A percentile compares a stretch with the other conserved stretches of the same genome.
phyloP scores from a whole-genome alignment of 2,329 filamentous ascomycete species.

The Paramyrothecium roridum region DNA sequence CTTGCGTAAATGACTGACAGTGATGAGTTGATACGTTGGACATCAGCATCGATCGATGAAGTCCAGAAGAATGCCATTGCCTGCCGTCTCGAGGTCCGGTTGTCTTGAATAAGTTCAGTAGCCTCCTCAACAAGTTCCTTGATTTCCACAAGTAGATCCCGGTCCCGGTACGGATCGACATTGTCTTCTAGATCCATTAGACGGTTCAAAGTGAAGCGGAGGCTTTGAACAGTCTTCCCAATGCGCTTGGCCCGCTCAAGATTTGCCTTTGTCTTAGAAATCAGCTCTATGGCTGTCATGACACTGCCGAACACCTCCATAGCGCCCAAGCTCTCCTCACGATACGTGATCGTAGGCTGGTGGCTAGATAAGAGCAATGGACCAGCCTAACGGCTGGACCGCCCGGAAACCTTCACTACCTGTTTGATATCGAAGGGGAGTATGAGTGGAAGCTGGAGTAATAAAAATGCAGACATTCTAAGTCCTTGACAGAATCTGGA shows the following conservation, averaged over 20 bases:
- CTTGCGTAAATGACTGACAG: not conserved
- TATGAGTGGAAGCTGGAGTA: no score
- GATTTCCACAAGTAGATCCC: not conserved
- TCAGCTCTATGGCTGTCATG: not conserved
- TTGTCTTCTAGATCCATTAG: conserved; percentile 2
- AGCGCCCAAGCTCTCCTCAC: not conserved
- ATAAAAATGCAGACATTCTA: no score
- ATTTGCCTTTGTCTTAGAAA: not conserved
- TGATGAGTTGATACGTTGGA: not conserved
- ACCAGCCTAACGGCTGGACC: not conserved
- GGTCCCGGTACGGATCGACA: not conserved
- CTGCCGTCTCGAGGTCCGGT: not conserved
- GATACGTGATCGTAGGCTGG: not conserved
- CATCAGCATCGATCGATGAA: not conserved
- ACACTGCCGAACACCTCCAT: conserved; percentile 1
- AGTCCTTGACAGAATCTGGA: no score
- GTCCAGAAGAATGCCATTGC: not conserved
- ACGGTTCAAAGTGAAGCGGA: not conserved
- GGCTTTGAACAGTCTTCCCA: not conserved
- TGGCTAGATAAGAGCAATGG: not conserved
- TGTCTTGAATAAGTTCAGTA: not conserved
- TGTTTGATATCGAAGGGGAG: no score
- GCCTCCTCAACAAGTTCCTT: not conserved
- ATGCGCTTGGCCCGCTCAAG: not conserved
- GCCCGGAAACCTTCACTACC: not conserved